Percentiles rank a stretch among this genome's conserved stretches.
Conservation (phyloP, 192 early-diverging fungal genomes). For the Gaertneriomyces sp. region DNA sequence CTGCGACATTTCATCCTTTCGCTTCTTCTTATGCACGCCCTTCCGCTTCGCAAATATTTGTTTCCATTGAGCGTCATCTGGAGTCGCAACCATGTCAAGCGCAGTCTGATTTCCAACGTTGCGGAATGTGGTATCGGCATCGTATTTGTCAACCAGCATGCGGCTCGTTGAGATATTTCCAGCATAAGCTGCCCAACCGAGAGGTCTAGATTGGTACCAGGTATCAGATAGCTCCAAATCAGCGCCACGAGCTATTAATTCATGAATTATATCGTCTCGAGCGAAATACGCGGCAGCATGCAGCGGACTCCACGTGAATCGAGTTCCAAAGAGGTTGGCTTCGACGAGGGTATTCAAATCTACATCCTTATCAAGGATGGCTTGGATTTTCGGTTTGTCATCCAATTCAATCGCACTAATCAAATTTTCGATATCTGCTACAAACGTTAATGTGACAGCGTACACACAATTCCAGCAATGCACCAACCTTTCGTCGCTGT, state of each 20-base stretch:
- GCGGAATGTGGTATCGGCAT: conserved; percentile 68
- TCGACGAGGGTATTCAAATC: conserved; percentile 42
- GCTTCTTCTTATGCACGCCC: no score
- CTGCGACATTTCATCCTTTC: no score
- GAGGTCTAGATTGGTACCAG: conserved; percentile 75
- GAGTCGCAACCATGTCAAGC: conserved; percentile 73
- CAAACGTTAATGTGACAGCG: background rate
- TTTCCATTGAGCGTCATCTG: conserved; percentile 48
- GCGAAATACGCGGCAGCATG: conserved; percentile 87
- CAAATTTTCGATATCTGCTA: conserved; percentile 29
- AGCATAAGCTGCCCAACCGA: conserved; percentile 89
- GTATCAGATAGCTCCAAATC: conserved; percentile 80
- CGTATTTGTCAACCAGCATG: conserved; percentile 70
- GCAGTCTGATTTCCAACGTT: conserved; percentile 78
- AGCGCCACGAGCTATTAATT: conserved; percentile 71
- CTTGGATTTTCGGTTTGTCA: conserved; percentile 30
- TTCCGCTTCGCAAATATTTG: conserved; percentile 36
- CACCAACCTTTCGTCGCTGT: no score
- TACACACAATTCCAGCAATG: no score
- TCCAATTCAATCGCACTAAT: conserved; percentile 40
- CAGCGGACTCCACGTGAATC: conserved; percentile 78
- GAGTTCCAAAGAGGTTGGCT: conserved; percentile 48
- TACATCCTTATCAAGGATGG: conserved; percentile 19
- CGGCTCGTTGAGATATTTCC: conserved; percentile 65
- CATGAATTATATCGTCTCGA: conserved; percentile 57